These are phyloP conservation scores for Quercus tomentella DNA, from an alignment of 331 rosid genomes.

Conservation along the genomic window DNA sequence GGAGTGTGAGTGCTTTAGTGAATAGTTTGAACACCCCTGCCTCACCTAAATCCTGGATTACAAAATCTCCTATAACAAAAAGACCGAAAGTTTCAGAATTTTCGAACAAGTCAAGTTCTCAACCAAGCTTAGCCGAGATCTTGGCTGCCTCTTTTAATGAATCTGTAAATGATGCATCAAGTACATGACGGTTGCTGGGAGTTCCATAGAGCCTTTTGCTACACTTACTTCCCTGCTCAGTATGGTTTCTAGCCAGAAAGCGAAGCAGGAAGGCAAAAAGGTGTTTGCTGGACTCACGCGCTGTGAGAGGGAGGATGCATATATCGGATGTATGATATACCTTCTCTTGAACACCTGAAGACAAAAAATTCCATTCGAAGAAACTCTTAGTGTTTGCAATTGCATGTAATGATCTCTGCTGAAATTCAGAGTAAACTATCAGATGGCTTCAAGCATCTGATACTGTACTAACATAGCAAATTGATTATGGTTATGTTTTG, in stretches of 20 bases:
- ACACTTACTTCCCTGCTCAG: neutral
- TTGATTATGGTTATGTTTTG: neutral
- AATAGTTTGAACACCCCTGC: slow-evolving; percentile 2
- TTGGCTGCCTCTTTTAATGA: slow-evolving; percentile 72
- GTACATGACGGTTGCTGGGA: slow-evolving; percentile 19
- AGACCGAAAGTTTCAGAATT: slow-evolving; percentile 33
- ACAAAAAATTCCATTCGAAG: neutral
- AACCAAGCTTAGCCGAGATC: slow-evolving; percentile 87
- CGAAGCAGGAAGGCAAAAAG: neutral
- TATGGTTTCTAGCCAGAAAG: neutral
- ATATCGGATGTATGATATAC: no score
- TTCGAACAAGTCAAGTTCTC: slow-evolving; percentile 35
- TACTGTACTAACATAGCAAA: neutral
- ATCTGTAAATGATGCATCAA: slow-evolving; percentile 38
- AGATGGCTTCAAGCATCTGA: neutral
- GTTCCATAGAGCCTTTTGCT: neutral
- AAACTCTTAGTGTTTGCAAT: neutral
- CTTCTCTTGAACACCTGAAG: no score
- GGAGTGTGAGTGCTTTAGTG: neutral
- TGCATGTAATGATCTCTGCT: neutral
- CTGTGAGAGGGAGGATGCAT: neutral
- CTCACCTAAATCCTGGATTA: slow-evolving; percentile 29
- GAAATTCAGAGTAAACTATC: neutral
- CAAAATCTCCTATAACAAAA: slow-evolving; percentile 28
- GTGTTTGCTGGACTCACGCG: neutral